Conservation (phyloP, 1,284 basidiomycete genomes). For the Cutaneotrichosporon sp. region DNA sequence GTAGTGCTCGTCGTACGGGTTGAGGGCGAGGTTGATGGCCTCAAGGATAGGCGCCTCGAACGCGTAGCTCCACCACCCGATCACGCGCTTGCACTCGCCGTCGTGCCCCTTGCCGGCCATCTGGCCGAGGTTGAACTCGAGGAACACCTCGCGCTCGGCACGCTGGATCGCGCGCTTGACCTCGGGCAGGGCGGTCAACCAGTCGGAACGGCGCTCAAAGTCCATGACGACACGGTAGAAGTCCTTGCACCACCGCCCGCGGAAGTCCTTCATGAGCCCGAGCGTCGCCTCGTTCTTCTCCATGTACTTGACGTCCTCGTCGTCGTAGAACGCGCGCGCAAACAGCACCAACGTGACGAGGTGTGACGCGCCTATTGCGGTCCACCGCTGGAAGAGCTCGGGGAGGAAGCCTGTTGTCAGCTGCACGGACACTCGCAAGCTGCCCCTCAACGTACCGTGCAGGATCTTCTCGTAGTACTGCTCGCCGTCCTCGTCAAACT, state of each 20-base stretch:
- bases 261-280: slow-evolving; percentile 70
- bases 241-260: slow-evolving; percentile 86
- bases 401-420: slow-evolving; percentile 67
- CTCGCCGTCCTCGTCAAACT: slow-evolving; percentile 95
- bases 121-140: slow-evolving; percentile 71
- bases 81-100: slow-evolving; percentile 42
- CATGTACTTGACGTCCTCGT: slow-evolving; percentile 71
- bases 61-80: slow-evolving; percentile 57
- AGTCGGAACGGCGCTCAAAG: slow-evolving; percentile 81
- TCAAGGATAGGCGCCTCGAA: slow-evolving; percentile 95
- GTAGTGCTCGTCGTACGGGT: slow-evolving; percentile 92
- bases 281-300: slow-evolving; percentile 54
- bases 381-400: slow-evolving; percentile 77
- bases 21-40: slow-evolving; percentile 88
- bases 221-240: slow-evolving; percentile 95
- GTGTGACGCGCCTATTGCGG: slow-evolving; percentile 82
- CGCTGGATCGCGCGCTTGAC: slow-evolving; percentile 86
- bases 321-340: slow-evolving; percentile 89
- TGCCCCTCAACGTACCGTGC: slow-evolving; percentile 56
- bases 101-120: slow-evolving; percentile 26
- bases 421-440: neutral
- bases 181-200: slow-evolving; percentile 79
- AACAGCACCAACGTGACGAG: slow-evolving; percentile 93
- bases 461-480: slow-evolving; percentile 95
- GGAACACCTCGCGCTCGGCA: slow-evolving; percentile 81